Evolutionary conservation across 305 asterid genomes (phyloP).

Genomic region (Withania somnifera): DNA sequence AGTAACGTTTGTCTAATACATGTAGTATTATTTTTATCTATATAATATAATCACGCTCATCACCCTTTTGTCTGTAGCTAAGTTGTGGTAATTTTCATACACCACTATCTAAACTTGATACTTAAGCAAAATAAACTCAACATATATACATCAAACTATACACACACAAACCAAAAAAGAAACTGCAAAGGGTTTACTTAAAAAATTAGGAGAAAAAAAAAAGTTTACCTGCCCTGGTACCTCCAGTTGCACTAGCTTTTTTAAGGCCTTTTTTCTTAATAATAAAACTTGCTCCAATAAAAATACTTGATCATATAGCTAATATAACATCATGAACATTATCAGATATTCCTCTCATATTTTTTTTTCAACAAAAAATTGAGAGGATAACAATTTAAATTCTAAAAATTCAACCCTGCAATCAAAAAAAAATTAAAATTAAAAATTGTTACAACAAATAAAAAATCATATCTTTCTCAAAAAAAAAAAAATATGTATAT

Average conservation of each 20-base stretch:
- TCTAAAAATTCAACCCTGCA: slow-evolving; percentile 4
- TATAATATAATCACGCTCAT: no score
- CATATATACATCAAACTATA: neutral
- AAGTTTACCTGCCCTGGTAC: slow-evolving; percentile 53
- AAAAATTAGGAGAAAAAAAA: neutral
- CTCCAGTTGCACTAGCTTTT: slow-evolving; percentile 50
- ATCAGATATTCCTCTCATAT: slow-evolving; percentile 72
- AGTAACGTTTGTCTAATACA: no score
- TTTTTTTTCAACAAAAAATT: no score
- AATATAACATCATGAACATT: slow-evolving; percentile 54
- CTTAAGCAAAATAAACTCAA: neutral
- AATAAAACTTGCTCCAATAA: slow-evolving; percentile 75
- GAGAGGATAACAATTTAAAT: neutral
- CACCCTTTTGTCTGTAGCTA: no score
- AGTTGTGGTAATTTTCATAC: no score
- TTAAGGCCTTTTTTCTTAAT: slow-evolving; percentile 71
- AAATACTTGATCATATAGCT: slow-evolving; percentile 67
- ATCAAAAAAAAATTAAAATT: neutral
- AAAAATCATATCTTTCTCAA: neutral
- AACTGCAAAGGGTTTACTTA: neutral
- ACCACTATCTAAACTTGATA: no score
- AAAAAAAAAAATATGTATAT: neutral
- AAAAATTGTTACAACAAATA: neutral
- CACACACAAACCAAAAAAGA: no score
- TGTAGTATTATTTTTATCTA: no score